Evolutionary conservation across 2,329 filamentous ascomycete genomes (phyloP), one percentile per base, ranked within the genome.

Genomic region (Zalaria obscura): DNA sequence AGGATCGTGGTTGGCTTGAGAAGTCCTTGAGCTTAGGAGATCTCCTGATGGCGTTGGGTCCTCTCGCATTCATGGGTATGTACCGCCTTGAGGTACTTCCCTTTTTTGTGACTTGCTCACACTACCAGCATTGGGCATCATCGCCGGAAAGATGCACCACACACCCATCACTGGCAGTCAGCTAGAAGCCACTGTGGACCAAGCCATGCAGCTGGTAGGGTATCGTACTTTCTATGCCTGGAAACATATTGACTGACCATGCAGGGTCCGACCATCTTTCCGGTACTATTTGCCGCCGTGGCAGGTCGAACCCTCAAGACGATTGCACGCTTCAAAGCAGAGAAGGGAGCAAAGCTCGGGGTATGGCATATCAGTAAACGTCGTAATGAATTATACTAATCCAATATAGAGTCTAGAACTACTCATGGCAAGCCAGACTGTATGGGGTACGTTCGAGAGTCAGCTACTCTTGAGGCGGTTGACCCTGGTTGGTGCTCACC

Each of bases 281-380:
- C 59, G 0, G 59, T 63, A 8, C 27, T 60, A 0, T 62, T 62
- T 33, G 57, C 59, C 0, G 58, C 59, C 0, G 55, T 63, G 1
- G 47, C 42, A 27, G 58, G 58, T 2, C 46, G 55, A 6, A 58
- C 57, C 11, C 52, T 61, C 47, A 60, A 60, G 35, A 59, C 57
- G 50, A 52, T 60, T 10, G 55, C 59, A 0, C 32, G 57, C n/a
- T 61, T 51, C 27, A 39, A 53, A 2, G 58, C 56, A 0, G 59
- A 62, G 31, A 52, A 44, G 38, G 58, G 58, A 0, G 37, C 55
- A 0, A 57, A 52, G 8, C 34, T 63, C 0, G 53, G 56, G 28
- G 55, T 58, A 47, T 36, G 55, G 10, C 9, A 36, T 26, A 26
- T 39, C 29, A 32, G 29, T 7, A n/a, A 32, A 32, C 3, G 29